Base-by-base conservation (phyloP, 371 early-diverging fungal species). In the Mycotypha africana region DNA sequence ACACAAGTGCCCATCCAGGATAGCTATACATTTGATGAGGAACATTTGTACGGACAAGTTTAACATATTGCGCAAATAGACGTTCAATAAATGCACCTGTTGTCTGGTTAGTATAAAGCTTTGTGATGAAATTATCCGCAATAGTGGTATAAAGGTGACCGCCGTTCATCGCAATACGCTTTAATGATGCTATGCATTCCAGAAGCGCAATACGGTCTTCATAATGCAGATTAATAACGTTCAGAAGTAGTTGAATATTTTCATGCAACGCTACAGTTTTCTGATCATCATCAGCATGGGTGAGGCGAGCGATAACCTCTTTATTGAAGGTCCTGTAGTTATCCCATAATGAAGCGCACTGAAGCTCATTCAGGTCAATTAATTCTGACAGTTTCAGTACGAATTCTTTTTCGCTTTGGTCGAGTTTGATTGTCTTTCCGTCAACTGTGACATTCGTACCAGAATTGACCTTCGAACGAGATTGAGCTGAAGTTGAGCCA, bases 161-260 rank as follows among this genome's bases (percentile, higher is more conserved):
- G 12, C 43, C 41, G 20, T 59, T 42, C 3, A 47, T 22, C 1
- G 56, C 42, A 11, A 73, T 58, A 30, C 70, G 67, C 17, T 67
- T 42, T 31, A 73, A 45, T 10, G 65, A 69, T 2, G 54, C 43
- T 30, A 73, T 64, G 38, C 62, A 69, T 21, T 61, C 48, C 15
- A 73, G 43, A n/a, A 73, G 35, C 0, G 60, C 48, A 10, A 67
- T 20, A 20, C 74, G 60, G 38, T 73, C 74, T 31, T 67, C 58
- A 34, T 53, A 60, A 30, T 73, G 67, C 20, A 57, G 67, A 2
- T 34, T 38, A 5, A 56, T 39, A 17, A 73, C 32, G 12, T 45
- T 33, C 30, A 43, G 34, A 1, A 63, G 34, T 3, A 62, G 39
- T 4, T 51, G 41, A 17, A 33, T 38, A 23, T 65, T 51, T 16